A percentile compares a stretch with the other conserved stretches of the same genome.
These are phyloP conservation scores for Lachnellula cervina DNA, from an alignment of 2,329 filamentous ascomycete genomes.

Conservation along the genomic window DNA sequence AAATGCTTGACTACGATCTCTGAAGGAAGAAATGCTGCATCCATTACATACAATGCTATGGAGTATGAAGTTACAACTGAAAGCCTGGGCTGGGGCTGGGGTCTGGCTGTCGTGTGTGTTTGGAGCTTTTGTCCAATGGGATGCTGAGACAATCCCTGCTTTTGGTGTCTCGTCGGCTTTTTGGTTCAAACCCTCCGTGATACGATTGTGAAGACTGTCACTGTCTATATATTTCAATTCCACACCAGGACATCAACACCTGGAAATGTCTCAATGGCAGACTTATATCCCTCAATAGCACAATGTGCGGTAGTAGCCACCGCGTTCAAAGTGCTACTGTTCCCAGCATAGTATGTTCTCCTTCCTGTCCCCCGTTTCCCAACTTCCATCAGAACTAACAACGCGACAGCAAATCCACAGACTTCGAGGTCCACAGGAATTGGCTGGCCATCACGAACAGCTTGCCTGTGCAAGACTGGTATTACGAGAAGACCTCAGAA, in stretches of 20 bases:
- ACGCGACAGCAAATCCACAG: slow-evolving; percentile 79
- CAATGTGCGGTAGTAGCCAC: slow-evolving; percentile 84
- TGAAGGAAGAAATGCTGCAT: slow-evolving; percentile 36
- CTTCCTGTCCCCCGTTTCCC: too few species aligned
- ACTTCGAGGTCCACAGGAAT: slow-evolving; percentile 98
- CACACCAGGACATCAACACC: background rate
- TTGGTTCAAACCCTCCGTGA: background rate
- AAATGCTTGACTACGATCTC: slow-evolving; percentile 42
- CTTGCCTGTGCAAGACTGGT: slow-evolving; percentile 84
- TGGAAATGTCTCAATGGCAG: slow-evolving; percentile 56
- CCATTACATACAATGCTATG: slow-evolving; percentile 19
- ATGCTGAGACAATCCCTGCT: background rate
- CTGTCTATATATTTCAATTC: background rate
- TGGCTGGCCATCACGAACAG: slow-evolving; percentile 96
- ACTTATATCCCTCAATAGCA: slow-evolving; percentile 77
- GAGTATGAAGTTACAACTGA: background rate
- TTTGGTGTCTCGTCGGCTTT: background rate
- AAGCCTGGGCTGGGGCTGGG: background rate
- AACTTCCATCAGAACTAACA: slow-evolving; percentile 10
- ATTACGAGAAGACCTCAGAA: slow-evolving; percentile 96
- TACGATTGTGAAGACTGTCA: background rate
- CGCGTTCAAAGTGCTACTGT: slow-evolving; percentile 85
- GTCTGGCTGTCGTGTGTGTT: background rate
- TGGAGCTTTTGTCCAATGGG: background rate
- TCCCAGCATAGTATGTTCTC: slow-evolving; percentile 83